Conservation (phyloP, 768 basidiomycete genomes). For the Strobilomyces dryophilus region DNA sequence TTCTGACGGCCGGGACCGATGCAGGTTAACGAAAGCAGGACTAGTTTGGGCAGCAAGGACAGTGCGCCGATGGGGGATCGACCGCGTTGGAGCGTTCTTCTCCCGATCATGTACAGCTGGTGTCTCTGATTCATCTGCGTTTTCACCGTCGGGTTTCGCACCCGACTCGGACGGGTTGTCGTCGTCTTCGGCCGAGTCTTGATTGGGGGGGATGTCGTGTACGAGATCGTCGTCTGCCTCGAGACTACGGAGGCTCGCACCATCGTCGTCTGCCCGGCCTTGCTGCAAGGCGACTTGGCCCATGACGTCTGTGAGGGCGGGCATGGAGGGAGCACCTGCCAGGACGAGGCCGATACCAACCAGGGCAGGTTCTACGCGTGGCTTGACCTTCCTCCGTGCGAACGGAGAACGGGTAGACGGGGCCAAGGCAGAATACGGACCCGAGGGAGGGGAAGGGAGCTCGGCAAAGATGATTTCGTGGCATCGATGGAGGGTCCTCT, state of each 20-base stretch:
- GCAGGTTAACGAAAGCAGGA: constrained; percentile 56
- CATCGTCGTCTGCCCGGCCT: constrained; percentile 71
- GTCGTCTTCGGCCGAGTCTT: constrained; percentile 33
- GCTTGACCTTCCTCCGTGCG: constrained; percentile 61
- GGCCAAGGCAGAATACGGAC: constrained; percentile 64
- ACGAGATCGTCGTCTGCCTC: constrained; percentile 42
- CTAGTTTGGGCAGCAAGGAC: constrained; percentile 67
- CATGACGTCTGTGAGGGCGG: constrained; percentile 63
- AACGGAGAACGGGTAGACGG: constrained; percentile 48
- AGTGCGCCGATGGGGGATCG: constrained; percentile 38
- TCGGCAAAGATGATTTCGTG: constrained; percentile 97
- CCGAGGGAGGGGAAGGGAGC: constrained; percentile 57
- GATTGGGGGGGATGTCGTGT: constrained; percentile 18
- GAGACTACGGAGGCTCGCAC: constrained; percentile 44
- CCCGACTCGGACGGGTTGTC: constrained; percentile 46
- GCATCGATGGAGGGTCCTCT: constrained; percentile 84
- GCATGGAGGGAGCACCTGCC: constrained; percentile 76
- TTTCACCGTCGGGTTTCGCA: constrained; percentile 34
- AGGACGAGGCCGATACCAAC: constrained; percentile 83
- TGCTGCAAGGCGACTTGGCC: constrained; percentile 89
- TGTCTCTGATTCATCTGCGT: constrained; percentile 11
- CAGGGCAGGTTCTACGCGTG: constrained; percentile 67
- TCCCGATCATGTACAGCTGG: constrained; percentile 12
- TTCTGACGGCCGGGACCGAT: constrained; percentile 56
- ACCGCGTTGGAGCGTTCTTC: constrained; percentile 8